Conservation (phyloP, 75 land plant species). For the Selaginella moellendorffii region DNA sequence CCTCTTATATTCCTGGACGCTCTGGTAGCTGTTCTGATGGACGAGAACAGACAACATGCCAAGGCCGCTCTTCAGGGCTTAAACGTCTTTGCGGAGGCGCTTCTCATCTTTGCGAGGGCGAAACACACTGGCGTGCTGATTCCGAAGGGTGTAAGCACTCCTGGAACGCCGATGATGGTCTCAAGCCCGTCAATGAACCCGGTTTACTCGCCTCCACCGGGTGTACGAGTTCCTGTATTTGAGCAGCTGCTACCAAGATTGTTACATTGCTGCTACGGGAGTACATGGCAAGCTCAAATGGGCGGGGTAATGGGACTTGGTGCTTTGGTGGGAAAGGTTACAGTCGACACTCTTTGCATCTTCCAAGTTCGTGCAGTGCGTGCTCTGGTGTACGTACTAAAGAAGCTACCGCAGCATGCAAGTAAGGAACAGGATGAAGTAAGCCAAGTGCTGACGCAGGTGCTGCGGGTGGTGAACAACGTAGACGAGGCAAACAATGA, state of each 20-base stretch:
- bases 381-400: slow-evolving; percentile 83
- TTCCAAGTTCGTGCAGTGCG: slow-evolving; percentile 79
- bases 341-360: slow-evolving; percentile 76
- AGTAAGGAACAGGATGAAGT: slow-evolving; percentile 95
- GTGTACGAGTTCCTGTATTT: slow-evolving; percentile 86
- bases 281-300: slow-evolving; percentile 96
- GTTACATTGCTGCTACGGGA: slow-evolving; percentile 96
- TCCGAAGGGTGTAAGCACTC: slow-evolving; percentile 58
- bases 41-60: slow-evolving; percentile 86
- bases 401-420: slow-evolving; percentile 87
- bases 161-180: slow-evolving; percentile 97
- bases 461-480: slow-evolving; percentile 96
- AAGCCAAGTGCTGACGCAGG: slow-evolving; percentile 94
- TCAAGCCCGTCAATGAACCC: slow-evolving; percentile 98
- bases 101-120: slow-evolving; percentile 72
- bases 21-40: slow-evolving; percentile 77
- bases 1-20: slow-evolving; percentile 93
- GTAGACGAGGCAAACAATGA: slow-evolving; percentile 97
- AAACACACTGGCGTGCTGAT: slow-evolving; percentile 60
- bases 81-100: slow-evolving; percentile 77
- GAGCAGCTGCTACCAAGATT: slow-evolving; percentile 97
- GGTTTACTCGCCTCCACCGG: slow-evolving; percentile 95
- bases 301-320: slow-evolving; percentile 99
- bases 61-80: slow-evolving; percentile 86
- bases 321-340: slow-evolving; percentile 96